Base-by-base conservation (phyloP, 148 eudicot genomes). In the Rhododendron kiyosumense region DNA sequence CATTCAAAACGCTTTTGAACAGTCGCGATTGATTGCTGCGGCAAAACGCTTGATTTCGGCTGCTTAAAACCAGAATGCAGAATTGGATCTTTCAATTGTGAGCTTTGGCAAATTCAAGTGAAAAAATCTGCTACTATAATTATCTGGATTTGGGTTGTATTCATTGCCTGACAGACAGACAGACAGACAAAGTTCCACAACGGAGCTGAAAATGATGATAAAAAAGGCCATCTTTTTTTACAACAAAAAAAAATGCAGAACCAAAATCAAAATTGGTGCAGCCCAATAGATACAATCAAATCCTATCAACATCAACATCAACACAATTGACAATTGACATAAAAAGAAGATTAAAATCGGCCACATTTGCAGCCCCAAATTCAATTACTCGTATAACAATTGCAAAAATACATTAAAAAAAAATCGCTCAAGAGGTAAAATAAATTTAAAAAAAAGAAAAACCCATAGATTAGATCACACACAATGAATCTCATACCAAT, bases 401-500 rank as follows among this genome's bases (percentile, higher is more conserved):
- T 78, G 45, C 83, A 80, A 85, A 85, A 59, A 63, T 83, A 43
- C 69, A 78, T 38, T 0, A 41, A 69, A 36, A 38, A 36, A 38
- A 30, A 69, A 69, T 11, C 5, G 32, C 65, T 17, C 36, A 52
- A 79, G 78, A 22, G 65, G 65, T 54, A 14, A 17, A 54, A 54
- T 4, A 15, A 54, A 18, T 7, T 7, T 7, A 1, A 20, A 20
- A 61, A 87, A 30, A 28, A 52, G 54, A 10, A 78, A 78, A 78
- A 38, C 18, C 1, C 61, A 86, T 52, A 36, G 52, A 59, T 57
- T 28, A 12, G 41, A 69, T 24, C 14, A 81, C 30, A 30, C 32
- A 61, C 24, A 85, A 84, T 43, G 17, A 43, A 81, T 30, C 79
- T 86, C 87, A 89, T 85, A 89, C 86, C 71, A 73, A 48, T 63